Evolutionary conservation across 1,284 basidiomycete species (phyloP).

Genomic region (Phlebopus sp.): DNA sequence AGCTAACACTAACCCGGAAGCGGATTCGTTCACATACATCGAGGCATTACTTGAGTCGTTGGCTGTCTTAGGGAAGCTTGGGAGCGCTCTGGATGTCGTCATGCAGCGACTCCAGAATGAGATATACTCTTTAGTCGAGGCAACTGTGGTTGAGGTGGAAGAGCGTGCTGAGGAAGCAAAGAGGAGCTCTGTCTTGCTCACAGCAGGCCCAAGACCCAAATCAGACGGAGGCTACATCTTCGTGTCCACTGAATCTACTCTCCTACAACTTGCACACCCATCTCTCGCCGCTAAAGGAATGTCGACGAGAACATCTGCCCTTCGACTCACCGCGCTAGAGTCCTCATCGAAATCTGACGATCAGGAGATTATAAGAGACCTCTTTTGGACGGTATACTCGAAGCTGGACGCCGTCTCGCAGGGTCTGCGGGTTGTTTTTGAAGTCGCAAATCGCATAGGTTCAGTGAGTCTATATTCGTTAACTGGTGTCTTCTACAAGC

Average conservation of each 20-base stretch:
- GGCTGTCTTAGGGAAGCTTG: slow-evolving; percentile 87
- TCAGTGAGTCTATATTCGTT: slow-evolving; percentile 54
- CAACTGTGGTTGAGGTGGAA: slow-evolving; percentile 87
- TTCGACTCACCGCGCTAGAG: slow-evolving; percentile 78
- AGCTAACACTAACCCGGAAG: slow-evolving; percentile 70
- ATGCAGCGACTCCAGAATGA: slow-evolving; percentile 84
- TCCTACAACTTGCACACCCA: slow-evolving; percentile 8
- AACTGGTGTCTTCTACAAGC: background rate
- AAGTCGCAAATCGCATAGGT: slow-evolving; percentile 86
- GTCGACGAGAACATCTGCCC: slow-evolving; percentile 42
- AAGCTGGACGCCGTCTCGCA: slow-evolving; percentile 97
- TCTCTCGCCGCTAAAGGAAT: slow-evolving; percentile 15
- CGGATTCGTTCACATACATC: slow-evolving; percentile 92
- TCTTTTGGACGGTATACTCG: slow-evolving; percentile 98
- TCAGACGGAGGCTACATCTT: slow-evolving; percentile 56
- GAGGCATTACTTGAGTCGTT: slow-evolving; percentile 93
- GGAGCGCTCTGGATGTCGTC: slow-evolving; percentile 81
- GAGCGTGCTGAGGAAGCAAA: slow-evolving; percentile 79
- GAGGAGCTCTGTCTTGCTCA: slow-evolving; percentile 46
- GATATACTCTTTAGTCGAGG: slow-evolving; percentile 83
- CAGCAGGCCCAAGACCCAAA: slow-evolving; percentile 24
- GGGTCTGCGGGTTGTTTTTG: slow-evolving; percentile 87
- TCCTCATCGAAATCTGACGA: slow-evolving; percentile 72
- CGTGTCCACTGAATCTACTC: slow-evolving; percentile 32
- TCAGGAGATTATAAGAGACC: slow-evolving; percentile 84